A percentile compares a stretch with the other conserved stretches of the same genome.
Evolutionary conservation across 2,329 filamentous ascomycete species (phyloP).

Genomic region (Phaeophleospora eucalypticola): DNA sequence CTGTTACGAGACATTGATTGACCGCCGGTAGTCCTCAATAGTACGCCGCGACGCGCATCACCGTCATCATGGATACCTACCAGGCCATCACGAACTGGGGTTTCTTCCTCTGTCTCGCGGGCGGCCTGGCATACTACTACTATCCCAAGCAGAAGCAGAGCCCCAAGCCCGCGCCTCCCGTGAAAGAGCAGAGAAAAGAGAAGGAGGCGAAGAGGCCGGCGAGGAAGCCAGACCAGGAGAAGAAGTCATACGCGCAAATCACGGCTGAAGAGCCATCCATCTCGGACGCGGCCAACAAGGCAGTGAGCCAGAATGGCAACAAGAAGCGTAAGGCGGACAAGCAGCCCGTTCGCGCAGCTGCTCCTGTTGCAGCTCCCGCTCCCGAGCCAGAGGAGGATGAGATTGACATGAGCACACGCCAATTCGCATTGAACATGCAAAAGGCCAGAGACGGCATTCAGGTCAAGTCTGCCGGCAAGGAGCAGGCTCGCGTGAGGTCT

Average conservation of each 20-base stretch:
- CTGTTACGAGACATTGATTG: background rate
- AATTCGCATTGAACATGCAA: conserved; percentile 71
- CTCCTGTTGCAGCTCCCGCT: conserved; percentile 11
- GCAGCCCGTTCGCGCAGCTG: conserved; percentile 4
- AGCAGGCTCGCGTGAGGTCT: conserved; percentile 42
- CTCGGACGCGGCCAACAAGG: conserved; percentile 1
- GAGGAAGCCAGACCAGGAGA: conserved; percentile 6
- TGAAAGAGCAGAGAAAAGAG: conserved; percentile 15
- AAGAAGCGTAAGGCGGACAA: conserved; percentile 36
- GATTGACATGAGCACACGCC: conserved; percentile 63
- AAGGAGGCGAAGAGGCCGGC: conserved; percentile 16
- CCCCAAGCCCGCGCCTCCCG: conserved; percentile 1
- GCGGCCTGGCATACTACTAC: conserved; percentile 11
- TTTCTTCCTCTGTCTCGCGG: conserved; percentile 3
- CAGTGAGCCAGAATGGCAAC: conserved; percentile 7
- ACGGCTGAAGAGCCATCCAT: background rate
- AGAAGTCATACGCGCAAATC: background rate
- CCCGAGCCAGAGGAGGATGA: conserved; percentile 45
- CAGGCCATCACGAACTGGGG: conserved; percentile 11
- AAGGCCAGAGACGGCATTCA: conserved; percentile 65
- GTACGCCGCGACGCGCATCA: background rate
- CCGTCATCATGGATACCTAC: conserved; percentile 6
- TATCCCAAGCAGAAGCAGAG: conserved; percentile 1
- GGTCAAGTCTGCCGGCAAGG: conserved; percentile 61
- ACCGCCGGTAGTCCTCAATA: background rate